These are phyloP conservation scores for Corniculantispora saksenae DNA, from an alignment of 2,329 filamentous ascomycete genomes.

Conservation along the genomic window DNA sequence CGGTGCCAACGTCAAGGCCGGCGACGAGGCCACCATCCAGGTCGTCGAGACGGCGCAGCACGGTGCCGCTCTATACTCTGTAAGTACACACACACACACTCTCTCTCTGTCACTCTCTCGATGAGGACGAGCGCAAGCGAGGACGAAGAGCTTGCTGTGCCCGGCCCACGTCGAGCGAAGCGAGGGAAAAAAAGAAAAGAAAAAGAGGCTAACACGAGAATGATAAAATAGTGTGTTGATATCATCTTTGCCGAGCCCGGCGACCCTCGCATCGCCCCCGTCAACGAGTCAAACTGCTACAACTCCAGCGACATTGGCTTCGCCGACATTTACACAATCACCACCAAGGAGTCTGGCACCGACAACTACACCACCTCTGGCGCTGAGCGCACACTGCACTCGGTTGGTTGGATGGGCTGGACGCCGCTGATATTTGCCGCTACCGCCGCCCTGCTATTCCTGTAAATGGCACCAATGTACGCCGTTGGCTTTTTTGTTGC, in stretches of 20 bases:
- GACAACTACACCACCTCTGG: conserved; percentile 25
- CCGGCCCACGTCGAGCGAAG: not conserved
- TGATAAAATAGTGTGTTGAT: conserved; percentile 79
- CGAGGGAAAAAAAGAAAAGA: not conserved
- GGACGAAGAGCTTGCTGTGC: not conserved
- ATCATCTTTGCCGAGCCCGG: conserved; percentile 84
- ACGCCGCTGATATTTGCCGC: conserved; percentile 16
- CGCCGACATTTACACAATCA: conserved; percentile 72
- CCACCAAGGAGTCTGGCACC: conserved; percentile 45
- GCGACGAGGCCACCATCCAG: conserved; percentile 91
- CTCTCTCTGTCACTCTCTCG: not conserved
- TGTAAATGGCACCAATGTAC: not conserved
- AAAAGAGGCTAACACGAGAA: not conserved
- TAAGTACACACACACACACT: no score
- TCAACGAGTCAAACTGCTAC: conserved; percentile 83
- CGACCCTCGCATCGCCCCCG: conserved; percentile 65
- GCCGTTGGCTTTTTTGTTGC: no score
- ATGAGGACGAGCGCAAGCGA: not conserved
- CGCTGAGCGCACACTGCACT: conserved; percentile 11
- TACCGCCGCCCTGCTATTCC: not conserved
- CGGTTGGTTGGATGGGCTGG: conserved; percentile 17
- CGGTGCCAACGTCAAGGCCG: conserved; percentile 68
- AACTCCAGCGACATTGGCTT: conserved; percentile 80
- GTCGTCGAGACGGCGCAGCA: conserved; percentile 81
- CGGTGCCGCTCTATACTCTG: conserved; percentile 79